phyloP scores from a whole-genome alignment of 257 asterid genomes.

The Solanum peruvianum region DNA sequence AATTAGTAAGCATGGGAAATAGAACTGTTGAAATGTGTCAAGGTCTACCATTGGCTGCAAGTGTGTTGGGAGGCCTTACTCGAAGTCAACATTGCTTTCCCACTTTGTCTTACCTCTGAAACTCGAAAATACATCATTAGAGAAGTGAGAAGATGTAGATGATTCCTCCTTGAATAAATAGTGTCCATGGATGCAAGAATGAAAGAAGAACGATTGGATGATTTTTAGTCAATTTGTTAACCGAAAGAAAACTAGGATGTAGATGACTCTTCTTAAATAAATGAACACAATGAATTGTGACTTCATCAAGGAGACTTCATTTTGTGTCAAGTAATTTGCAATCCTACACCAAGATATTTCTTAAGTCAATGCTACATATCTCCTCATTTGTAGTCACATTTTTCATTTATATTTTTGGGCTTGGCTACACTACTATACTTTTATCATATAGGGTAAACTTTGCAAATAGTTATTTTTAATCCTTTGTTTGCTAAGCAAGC shows the following conservation, averaged over 20 bases:
- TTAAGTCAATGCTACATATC: not conserved
- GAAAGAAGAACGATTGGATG: not conserved
- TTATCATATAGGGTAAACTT: not conserved
- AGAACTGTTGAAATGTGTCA: not conserved
- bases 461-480: not conserved
- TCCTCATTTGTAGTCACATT: not conserved
- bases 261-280: not conserved
- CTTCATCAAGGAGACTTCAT: not conserved
- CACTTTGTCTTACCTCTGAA: not conserved
- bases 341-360: not conserved
- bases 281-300: not conserved
- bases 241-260: not conserved
- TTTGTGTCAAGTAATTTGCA: not conserved
- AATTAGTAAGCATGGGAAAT: not conserved
- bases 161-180: not conserved
- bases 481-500: not conserved
- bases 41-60: constrained; percentile 9
- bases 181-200: not conserved
- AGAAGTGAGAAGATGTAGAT: not conserved
- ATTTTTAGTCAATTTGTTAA: not conserved
- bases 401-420: not conserved
- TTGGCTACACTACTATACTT: not conserved
- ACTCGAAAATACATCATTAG: not conserved
- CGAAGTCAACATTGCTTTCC: not conserved
- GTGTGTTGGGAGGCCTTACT: not conserved